These are phyloP conservation scores for Peronospora destructor DNA, from an alignment of 352 stramenopile species.

Conservation along the genomic window DNA sequence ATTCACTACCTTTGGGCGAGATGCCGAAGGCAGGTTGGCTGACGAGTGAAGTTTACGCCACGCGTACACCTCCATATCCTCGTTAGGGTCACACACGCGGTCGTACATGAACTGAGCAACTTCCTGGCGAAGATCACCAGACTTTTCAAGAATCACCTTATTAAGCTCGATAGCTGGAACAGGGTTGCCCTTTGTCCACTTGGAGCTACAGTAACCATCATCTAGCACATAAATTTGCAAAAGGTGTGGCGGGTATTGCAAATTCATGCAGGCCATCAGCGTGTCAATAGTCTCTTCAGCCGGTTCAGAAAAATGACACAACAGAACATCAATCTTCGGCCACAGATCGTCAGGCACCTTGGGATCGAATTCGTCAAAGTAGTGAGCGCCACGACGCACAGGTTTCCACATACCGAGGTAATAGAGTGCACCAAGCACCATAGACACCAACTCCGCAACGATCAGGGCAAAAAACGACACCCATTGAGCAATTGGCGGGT, in stretches of 20 bases:
- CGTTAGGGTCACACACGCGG: constrained; percentile 76
- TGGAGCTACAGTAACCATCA: constrained; percentile 76
- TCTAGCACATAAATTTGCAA: constrained; percentile 83
- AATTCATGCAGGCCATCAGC: constrained; percentile 80
- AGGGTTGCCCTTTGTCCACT: constrained; percentile 75
- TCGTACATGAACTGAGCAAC: constrained; percentile 87
- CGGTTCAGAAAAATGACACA: constrained; percentile 79
- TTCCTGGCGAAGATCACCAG: constrained; percentile 74
- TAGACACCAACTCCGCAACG: constrained; percentile 55
- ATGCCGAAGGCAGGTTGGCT: constrained; percentile 65
- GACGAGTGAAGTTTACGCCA: constrained; percentile 84
- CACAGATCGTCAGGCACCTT: constrained; percentile 75
- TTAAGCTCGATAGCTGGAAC: constrained; percentile 66
- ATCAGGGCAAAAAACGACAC: constrained; percentile 74
- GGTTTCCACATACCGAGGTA: constrained; percentile 89
- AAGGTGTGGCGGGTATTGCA: constrained; percentile 83
- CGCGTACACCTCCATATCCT: constrained; percentile 83
- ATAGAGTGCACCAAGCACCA: constrained; percentile 67
- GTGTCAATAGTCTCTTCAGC: constrained; percentile 83
- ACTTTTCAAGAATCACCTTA: constrained; percentile 69
- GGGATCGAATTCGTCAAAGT: constrained; percentile 84
- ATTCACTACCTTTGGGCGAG: constrained; percentile 65
- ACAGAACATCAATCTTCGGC: constrained; percentile 78
- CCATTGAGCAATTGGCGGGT: constrained; percentile 71
- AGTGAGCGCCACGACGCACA: constrained; percentile 78